Base-by-base conservation (phyloP, 148 eudicot species). In the Arctostaphylos glauca region DNA sequence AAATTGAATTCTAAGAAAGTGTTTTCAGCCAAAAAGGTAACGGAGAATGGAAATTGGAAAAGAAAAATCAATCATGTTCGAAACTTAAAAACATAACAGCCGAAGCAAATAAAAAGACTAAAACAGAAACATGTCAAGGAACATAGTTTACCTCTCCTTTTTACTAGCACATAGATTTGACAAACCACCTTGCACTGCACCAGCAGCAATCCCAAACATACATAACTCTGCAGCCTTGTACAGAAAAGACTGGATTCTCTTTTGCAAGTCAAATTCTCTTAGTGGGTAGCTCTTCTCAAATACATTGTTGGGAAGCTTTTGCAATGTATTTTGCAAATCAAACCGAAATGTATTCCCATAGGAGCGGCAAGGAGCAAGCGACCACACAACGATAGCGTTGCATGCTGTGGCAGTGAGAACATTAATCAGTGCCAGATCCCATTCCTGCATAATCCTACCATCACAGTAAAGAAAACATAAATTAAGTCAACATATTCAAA, bases 291-390 rank as follows among this genome's bases (percentile, higher is more conserved):
- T 93, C 86, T 84, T 94, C 81, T 96, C 98, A 87, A 96, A 96
- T 43, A 94, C 85, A 86, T 94, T 96, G 86, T 96, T 96, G 6
- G 98, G 98, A 52, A 96, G 94, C 88, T 94, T 95, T 87, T 92
- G 98, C 87, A 95, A 86, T 18, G 97, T 94, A 83, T 94, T 95
- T 81, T 96, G 98, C 87, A 94, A 87, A 90, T 94, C 98, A 81
- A 87, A 91, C 38, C 87, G 91, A 87, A 95, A 95, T 31, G 98
- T 96, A 68, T 89, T 94, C 79, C 98, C 98, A 90, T 96, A 96
- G 7, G 98, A 96, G 75, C 97, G 98, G 74, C 98, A 96, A 49
- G 98, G 98, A 84, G 98, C 98, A 80, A 96, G 95, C 14, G 98
- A 92, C 98, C 98, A 96, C 81, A 96, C 95, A 84, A 92, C 94